These are phyloP conservation scores for Phytophthora lateralis DNA, from an alignment of 352 stramenopile species.

Conservation along the genomic window DNA sequence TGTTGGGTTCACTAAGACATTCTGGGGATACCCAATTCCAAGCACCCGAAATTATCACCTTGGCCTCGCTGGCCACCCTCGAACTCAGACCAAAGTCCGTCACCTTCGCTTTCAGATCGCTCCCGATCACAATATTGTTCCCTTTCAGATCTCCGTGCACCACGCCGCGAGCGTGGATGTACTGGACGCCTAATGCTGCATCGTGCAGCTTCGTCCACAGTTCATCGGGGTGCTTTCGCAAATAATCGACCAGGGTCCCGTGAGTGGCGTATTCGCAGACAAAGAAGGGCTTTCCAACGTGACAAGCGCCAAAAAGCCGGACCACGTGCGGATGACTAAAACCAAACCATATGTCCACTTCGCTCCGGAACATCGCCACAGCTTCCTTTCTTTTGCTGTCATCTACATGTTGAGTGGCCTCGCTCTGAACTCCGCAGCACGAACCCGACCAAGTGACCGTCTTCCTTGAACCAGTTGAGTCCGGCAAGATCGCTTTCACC, in stretches of 20 bases:
- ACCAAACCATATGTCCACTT: constrained; percentile 27
- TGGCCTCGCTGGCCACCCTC: neutral
- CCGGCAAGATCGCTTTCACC: constrained; percentile 3
- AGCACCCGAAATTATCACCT: constrained; percentile 1
- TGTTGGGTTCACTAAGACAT: neutral
- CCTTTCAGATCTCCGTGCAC: no score
- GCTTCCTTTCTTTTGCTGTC: constrained; percentile 3
- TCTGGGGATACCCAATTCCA: constrained; percentile 15
- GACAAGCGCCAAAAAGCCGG: constrained; percentile 22
- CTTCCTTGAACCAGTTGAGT: neutral
- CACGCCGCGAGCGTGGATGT: no score
- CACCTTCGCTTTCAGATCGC: no score
- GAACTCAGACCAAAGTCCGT: constrained; percentile 13
- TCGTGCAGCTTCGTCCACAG: no score
- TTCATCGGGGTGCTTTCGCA: constrained; percentile 9
- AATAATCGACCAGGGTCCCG: constrained; percentile 19
- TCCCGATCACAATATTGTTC: no score
- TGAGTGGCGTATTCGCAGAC: constrained; percentile 23
- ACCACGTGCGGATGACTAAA: constrained; percentile 28
- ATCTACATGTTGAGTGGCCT: neutral
- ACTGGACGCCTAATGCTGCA: no score
- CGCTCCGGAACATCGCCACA: constrained; percentile 13
- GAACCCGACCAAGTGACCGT: neutral
- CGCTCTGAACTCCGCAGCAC: no score
- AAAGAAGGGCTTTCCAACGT: constrained; percentile 4